Base-by-base conservation (phyloP, 768 basidiomycete genomes). In the Cyclocybe aegerita region DNA sequence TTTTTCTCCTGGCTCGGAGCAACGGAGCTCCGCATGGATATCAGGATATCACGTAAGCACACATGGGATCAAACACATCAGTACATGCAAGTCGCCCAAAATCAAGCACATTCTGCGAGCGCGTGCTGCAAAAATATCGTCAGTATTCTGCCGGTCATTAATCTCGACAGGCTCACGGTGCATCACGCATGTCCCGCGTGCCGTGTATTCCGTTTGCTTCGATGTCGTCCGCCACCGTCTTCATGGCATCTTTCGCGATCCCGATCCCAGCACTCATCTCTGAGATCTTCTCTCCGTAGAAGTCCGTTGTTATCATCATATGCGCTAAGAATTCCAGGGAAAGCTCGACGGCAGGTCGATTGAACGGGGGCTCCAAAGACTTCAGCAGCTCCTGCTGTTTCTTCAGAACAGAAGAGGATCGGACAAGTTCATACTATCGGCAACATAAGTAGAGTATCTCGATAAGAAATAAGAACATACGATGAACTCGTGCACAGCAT, bases 371-470 rank as follows among this genome's bases (percentile, higher is more conserved):
- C 7, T 69, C 68, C 2, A 83, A 58, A 8, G 68, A 62, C 39
- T 76, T 70, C 29, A 85, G 62, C 17, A 83, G 63, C 0, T 55
- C 57, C 30, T 60, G 51, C 54, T 86, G 82, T 50, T 76, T 81
- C 44, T 70, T 71, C 31, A 87, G 60, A 34, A 71, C 63, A 2
- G 70, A 55, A 4, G 79, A 71, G 4, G 81, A 82, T 14, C 85
- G 77, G 15, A 86, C 77, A 14, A 88, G 70, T 55, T 88, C 85
- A 53, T 88, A 88, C 84, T 87, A 39, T 52, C 7, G 16, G 29
- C 14, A 47, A 43, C 23, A 48, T 43, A 35, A 48, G 30, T 49
- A 30, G 43, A 39, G 34, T 37, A 7, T 37, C 12, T 32, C 32
- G 29, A 6, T 1, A 36, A 37, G 30, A 11, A 33, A 43, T 15